Percentiles rank a stretch among this genome's conserved stretches.
Conservation (phyloP, 2,329 filamentous ascomycete genomes). For the Acrocalymma vagum region DNA sequence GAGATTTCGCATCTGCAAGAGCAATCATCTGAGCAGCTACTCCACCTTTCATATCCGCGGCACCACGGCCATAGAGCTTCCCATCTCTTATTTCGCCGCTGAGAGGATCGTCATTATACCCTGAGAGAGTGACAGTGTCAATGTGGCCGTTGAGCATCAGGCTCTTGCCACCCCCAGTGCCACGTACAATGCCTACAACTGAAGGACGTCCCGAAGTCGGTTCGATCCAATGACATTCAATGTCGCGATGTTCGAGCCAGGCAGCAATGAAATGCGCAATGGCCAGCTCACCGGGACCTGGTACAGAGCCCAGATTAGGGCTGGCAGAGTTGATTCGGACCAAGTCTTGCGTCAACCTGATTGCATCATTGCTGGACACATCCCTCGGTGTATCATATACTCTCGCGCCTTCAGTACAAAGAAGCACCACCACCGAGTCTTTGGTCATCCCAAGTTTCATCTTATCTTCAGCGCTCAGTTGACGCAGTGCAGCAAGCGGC, state of each 20-base stretch:
- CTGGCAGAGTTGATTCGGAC: constrained; percentile 62
- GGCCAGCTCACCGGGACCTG: constrained; percentile 56
- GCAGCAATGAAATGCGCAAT: constrained; percentile 48
- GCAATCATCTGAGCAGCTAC: constrained; percentile 58
- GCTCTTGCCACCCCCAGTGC: constrained; percentile 56
- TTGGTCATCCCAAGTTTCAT: no score
- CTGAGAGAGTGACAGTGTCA: constrained; percentile 60
- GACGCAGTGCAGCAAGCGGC: no score
- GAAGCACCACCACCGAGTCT: no score
- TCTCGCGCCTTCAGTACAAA: no score
- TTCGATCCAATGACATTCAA: constrained; percentile 62
- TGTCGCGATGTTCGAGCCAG: constrained; percentile 62
- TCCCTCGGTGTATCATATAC: no score
- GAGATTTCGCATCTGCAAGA: constrained; percentile 42
- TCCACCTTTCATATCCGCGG: constrained; percentile 63
- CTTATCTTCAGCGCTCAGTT: no score
- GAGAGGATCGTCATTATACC: constrained; percentile 58
- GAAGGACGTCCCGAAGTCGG: constrained; percentile 58
- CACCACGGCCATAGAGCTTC: constrained; percentile 51
- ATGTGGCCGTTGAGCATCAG: constrained; percentile 64
- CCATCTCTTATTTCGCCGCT: constrained; percentile 44
- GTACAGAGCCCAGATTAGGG: constrained; percentile 50
- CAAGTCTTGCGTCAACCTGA: constrained; percentile 55
- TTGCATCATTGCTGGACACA: constrained; percentile 54
- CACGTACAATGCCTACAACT: constrained; percentile 58